Evolutionary conservation across 2,329 filamentous ascomycete genomes (phyloP), one percentile per base, ranked within the genome.

Genomic region (Diaporthe velutina): DNA sequence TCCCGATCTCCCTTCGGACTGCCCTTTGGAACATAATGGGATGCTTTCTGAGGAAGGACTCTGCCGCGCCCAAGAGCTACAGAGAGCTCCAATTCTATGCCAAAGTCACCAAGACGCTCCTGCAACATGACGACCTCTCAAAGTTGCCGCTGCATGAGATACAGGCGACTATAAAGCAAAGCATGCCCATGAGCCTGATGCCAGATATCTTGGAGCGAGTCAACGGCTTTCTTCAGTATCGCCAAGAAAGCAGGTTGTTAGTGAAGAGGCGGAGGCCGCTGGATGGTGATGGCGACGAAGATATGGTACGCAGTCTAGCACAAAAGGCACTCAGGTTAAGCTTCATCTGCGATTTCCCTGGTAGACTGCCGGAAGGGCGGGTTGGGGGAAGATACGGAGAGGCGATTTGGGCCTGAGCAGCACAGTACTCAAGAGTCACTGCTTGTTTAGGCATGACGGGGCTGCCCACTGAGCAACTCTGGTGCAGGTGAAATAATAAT

Each of bases 81-180:
- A 67, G 61, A 15, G 42, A 50, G 28, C 42, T 67, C 28, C 61
- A 67, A 8, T 50, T 66, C 12, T 67, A 67, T 4, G 28, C 42
- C 28, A 35, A 67, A 17, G 30, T 67, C 30, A 67, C 22, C 1
- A 50, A 50, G 45, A 67, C 45, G 19, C 52, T 67, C 12, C 61
- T 67, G 42, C 12, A 30, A 22, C 45, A 38, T 35, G 45, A 67
- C 13, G 61, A 67, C 13, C 45, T 67, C 30, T 52, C 61, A 38
- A 67, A 67, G 12, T 22, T 66, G 25, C 61, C 61, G 6, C 28
- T 66, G 30, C 10, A n/a, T 38, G 42, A 67, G 1, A 67, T 67
- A 12, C 33, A n/a, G 15, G 33, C 15, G 30, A 28, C 22, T 25
- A 30, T 67, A 12, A 6, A 50, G 19, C 28, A 67, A 38, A 48